Base-by-base conservation (phyloP, 78 protist genomes). In the Dictyostelium intermedium region DNA sequence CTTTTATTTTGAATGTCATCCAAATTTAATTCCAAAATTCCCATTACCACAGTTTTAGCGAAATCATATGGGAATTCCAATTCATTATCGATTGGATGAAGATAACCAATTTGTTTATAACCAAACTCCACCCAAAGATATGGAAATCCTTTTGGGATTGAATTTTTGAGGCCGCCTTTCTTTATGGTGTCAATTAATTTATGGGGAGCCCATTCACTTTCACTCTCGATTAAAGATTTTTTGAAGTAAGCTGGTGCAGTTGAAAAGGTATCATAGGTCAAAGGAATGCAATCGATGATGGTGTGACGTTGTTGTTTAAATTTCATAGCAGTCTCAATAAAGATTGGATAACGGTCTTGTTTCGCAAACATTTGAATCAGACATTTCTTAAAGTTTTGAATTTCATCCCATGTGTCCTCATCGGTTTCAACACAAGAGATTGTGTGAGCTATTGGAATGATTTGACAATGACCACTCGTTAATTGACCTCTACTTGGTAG, bases 41-140 rank as follows among this genome's bases (percentile, higher is more conserved):
- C 91, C 25, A 89, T 80, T 7, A 92, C 73, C 1, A 92, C 77
- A 34, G 69, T 85, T 60, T 74, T 87, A 14, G 97, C 98, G 50
- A 94, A 96, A 53, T 84, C 91, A 45, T 70, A 1, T 30, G 73
- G 95, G 84, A 94, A 96, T 73, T 70, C 32, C 2, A 3, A 76
- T 79, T 97, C 98, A 41, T 97, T 92, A n/a, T 97, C 98, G 3
- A 97, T 69, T 3, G 93, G 96, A 35, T 91, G 93, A 1, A 96
- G 98, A 20, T 45, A 97, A 13, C 98, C 98, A 5, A 70, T 80
- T 11, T 86, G 83, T 76, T 96, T 91, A 43, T 74, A 63, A 2
- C 96, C 96, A 37, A 96, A 97, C 30, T 91, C 96, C 0, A 95
- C 97, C 86, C 87, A 77, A 27, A 97, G 97, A 91, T 97, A 97